Evolutionary conservation across 2,329 filamentous ascomycete species (phyloP), one percentile per base, ranked within the genome.

Genomic region (Monilinia laxa): DNA sequence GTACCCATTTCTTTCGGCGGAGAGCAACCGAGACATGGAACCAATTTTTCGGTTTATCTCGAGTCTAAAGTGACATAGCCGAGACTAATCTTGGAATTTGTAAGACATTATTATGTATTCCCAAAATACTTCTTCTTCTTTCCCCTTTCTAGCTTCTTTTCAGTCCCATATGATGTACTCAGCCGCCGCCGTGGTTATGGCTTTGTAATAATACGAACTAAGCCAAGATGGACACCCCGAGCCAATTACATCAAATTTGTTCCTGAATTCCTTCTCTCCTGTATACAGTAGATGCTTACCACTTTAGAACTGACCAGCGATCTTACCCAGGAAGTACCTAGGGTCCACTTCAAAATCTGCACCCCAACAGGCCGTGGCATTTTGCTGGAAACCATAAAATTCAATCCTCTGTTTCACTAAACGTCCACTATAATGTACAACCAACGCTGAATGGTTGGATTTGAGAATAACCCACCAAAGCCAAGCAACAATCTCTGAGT

Each of bases 391-490:
- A 47, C 25, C 20, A 47, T 42, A 58, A 59, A 49, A 16, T 35
- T 11, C 42, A 12, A 60, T 42, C 42, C 25, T 60, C 57, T 60
- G 57, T 60, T 60, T 60, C 57, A 62, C 49, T 54, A 63, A 18
- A 40, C n/a, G 38, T 11, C 31, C 60, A 28, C 25, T n/a, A 54
- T 25, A n/a, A 54, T 12, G 28, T 10, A 38, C 18, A 51, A 49
- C 4, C 23, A 18, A 60, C 14, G 28, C 42, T 38, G 57, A 60
- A 5, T 60, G 57, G 57, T 16, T 60, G 42, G n/a, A 35, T 16
- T 23, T 3, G 18, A 35, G 10, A 51, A 38, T 28, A 23, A 35
- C 38, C 35, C 47, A 28, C 20, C 47, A 28, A 20, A 54, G 49
- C 18, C 38, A 40, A 63, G 38, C 60, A 54, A 16, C 25, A 54